These are phyloP conservation scores for Verticillium nubilum DNA, from an alignment of 2,329 filamentous ascomycete genomes.

Conservation along the genomic window DNA sequence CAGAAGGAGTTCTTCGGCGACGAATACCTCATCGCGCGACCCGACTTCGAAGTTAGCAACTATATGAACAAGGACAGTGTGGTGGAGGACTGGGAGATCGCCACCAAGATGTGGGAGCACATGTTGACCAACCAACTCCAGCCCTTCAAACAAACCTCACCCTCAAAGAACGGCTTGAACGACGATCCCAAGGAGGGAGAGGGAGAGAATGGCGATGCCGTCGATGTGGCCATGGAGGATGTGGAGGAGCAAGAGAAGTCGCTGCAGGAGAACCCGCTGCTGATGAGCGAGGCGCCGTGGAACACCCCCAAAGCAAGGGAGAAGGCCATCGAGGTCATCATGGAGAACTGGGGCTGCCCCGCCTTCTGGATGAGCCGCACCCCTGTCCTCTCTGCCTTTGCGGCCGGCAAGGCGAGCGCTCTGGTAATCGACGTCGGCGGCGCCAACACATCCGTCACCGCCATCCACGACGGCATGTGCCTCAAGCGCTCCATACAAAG, in stretches of 20 bases:
- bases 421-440: conserved; percentile 90
- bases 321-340: conserved; percentile 91
- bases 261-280: conserved; percentile 79
- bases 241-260: conserved; percentile 62
- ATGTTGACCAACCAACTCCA: conserved; percentile 85
- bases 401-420: conserved; percentile 86
- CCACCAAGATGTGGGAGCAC: conserved; percentile 86
- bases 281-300: conserved; percentile 94
- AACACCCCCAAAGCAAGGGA: conserved; percentile 83
- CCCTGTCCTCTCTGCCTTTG: conserved; percentile 86
- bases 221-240: conserved; percentile 53
- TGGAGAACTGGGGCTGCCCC: conserved; percentile 94
- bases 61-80: conserved; percentile 85
- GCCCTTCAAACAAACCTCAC: conserved; percentile 63
- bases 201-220: conserved; percentile 56
- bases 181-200: conserved; percentile 55
- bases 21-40: conserved; percentile 74
- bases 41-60: conserved; percentile 79
- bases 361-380: conserved; percentile 91
- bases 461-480: conserved; percentile 90
- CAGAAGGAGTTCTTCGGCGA: conserved; percentile 75
- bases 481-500: conserved; percentile 85
- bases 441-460: conserved; percentile 80
- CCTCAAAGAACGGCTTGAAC: conserved; percentile 74
- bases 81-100: conserved; percentile 95